A percentile compares a stretch with the other conserved stretches of the same genome.
These are phyloP conservation scores for Grosmannia huntii DNA, from an alignment of 2,329 filamentous ascomycete species.

Conservation along the genomic window DNA sequence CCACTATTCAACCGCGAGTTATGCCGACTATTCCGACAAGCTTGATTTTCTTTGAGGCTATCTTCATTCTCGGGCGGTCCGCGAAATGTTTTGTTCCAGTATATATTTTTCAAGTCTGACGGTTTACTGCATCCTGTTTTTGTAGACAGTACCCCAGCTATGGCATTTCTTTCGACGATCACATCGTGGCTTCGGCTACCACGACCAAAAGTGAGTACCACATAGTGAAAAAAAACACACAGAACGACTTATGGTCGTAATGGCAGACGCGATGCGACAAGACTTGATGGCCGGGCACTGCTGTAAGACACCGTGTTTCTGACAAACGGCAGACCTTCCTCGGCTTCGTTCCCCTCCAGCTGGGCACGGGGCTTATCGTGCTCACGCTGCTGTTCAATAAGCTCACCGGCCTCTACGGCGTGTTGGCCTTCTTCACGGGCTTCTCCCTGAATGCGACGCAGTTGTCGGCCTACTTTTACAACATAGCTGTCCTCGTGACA, in stretches of 20 bases:
- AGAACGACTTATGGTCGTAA: neutral
- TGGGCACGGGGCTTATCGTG: conserved; percentile 73
- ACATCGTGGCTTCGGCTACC: conserved; percentile 16
- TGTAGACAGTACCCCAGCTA: neutral
- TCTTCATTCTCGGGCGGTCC: neutral
- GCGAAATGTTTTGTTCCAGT: neutral
- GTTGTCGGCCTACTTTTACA: conserved; percentile 86
- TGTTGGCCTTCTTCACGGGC: conserved; percentile 80
- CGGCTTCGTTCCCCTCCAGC: conserved; percentile 74
- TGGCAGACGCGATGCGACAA: neutral
- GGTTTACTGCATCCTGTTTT: neutral
- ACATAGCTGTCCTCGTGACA: conserved; percentile 54
- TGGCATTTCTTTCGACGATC: conserved; percentile 5
- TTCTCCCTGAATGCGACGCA: conserved; percentile 72
- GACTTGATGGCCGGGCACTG: neutral
- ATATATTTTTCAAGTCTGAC: neutral
- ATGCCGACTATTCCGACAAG: neutral
- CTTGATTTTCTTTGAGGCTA: neutral
- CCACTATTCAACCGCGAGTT: neutral
- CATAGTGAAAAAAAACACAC: neutral
- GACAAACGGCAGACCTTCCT: conserved; percentile 55
- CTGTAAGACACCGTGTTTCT: neutral
- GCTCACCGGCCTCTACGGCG: conserved; percentile 76
- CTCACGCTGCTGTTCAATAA: conserved; percentile 83
- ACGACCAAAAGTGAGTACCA: conserved; percentile 15